Evolutionary conservation across 1,284 basidiomycete genomes (phyloP).

Genomic region (Cystobasidium slooffiae): DNA sequence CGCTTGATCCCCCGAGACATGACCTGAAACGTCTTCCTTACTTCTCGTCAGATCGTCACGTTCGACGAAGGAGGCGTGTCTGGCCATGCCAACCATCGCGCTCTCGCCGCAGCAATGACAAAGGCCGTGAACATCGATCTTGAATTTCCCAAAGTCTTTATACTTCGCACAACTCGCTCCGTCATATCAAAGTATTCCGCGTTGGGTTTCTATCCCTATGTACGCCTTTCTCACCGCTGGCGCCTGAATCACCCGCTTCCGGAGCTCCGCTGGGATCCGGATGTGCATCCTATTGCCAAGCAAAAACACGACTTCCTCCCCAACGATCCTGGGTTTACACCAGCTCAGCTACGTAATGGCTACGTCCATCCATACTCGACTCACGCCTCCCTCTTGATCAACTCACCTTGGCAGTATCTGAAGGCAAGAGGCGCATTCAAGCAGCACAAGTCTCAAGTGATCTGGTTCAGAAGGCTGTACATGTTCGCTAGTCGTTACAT

Average conservation of each 20-base stretch:
- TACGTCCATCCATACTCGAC: constrained; percentile 46
- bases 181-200: constrained; percentile 68
- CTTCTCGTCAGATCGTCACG: constrained; percentile 73
- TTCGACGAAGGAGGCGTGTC: constrained; percentile 85
- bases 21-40: constrained; percentile 2
- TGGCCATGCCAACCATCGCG: constrained; percentile 84
- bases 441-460: constrained; percentile 74
- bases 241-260: constrained; percentile 27
- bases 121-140: constrained; percentile 34
- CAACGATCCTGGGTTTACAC: constrained; percentile 32
- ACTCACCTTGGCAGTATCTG: constrained; percentile 59
- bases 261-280: constrained; percentile 33
- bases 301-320: constrained; percentile 36
- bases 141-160: constrained; percentile 24
- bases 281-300: constrained; percentile 34
- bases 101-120: constrained; percentile 63
- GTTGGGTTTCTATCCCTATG: constrained; percentile 59
- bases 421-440: constrained; percentile 71
- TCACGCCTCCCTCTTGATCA: constrained; percentile 47
- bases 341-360: constrained; percentile 51
- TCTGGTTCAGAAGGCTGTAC: constrained; percentile 90
- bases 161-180: constrained; percentile 56
- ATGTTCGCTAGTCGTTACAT: constrained; percentile 82
- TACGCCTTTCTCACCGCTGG: constrained; percentile 53
- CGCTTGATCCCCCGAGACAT: background rate